These are phyloP conservation scores for Turnera subulata DNA, from an alignment of 345 rosid species.

Conservation along the genomic window DNA sequence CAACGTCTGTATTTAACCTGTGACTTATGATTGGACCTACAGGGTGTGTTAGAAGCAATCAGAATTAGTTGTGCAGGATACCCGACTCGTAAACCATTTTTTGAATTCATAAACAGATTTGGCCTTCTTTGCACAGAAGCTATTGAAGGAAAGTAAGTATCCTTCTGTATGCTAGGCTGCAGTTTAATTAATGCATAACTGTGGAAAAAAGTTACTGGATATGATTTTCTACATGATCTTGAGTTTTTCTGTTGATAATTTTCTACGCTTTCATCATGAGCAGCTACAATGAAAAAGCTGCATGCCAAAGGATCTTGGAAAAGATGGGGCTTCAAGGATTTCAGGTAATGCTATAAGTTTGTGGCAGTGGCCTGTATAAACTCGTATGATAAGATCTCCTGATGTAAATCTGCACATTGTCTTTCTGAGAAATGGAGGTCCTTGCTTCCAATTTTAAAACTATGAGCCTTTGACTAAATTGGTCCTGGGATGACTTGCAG, in stretches of 20 bases:
- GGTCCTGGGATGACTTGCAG: conserved; percentile 39
- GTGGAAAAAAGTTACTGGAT: too few relatives aligned
- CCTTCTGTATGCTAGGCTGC: background rate
- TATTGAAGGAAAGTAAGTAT: conserved; percentile 81
- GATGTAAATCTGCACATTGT: too few relatives aligned
- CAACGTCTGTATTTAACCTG: too few relatives aligned
- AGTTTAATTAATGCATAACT: conserved; percentile 4
- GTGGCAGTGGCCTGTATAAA: background rate
- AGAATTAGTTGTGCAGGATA: conserved; percentile 98
- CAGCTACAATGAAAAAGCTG: conserved; percentile 84
- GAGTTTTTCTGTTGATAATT: conserved; percentile 15
- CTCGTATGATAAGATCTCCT: too few relatives aligned
- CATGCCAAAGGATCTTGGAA: conserved; percentile 70
- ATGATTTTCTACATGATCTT: too few relatives aligned
- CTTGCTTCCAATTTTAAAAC: background rate
- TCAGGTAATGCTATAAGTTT: conserved; percentile 49
- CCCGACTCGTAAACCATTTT: conserved; percentile 91
- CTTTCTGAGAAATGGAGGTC: too few relatives aligned
- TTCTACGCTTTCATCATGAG: conserved; percentile 18
- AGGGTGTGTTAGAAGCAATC: conserved; percentile 98
- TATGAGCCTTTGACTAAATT: too few relatives aligned
- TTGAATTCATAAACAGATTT: conserved; percentile 84
- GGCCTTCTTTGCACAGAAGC: conserved; percentile 70
- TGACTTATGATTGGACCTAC: conserved; percentile 17
- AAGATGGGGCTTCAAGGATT: conserved; percentile 82